phyloP scores from a whole-genome alignment of 495 filamentous ascomycete species.

The Trichoderma virens region DNA sequence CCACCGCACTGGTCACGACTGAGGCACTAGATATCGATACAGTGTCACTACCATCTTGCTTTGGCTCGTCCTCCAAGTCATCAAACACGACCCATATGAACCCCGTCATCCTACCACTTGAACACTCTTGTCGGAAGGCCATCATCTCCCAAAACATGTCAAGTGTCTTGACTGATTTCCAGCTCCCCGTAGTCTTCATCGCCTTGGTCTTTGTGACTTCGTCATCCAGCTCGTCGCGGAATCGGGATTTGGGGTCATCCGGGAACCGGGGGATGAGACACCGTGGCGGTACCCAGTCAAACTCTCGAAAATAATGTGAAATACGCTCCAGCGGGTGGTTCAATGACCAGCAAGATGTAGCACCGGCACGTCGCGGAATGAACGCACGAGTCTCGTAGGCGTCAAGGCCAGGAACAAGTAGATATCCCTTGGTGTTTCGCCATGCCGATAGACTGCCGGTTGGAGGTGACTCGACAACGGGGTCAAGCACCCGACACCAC shows the following conservation, averaged over 20 bases:
- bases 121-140: conserved; percentile 94
- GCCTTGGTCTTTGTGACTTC: conserved; percentile 37
- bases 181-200: conserved; percentile 50
- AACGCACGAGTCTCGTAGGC: conserved; percentile 63
- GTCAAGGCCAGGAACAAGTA: conserved; percentile 83
- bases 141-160: conserved; percentile 99
- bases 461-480: conserved; percentile 48
- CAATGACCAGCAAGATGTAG: conserved; percentile 41
- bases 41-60: too few relatives aligned
- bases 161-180: conserved; percentile 73
- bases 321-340: conserved; percentile 50
- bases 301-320: conserved; percentile 57
- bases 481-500: conserved; percentile 88
- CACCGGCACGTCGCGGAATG: conserved; percentile 33
- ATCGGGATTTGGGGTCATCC: conserved; percentile 93
- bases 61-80: conserved; percentile 19
- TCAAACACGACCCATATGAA: conserved; percentile 91
- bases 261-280: conserved; percentile 87
- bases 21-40: conserved; percentile 2
- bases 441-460: conserved; percentile 20
- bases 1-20: conserved; percentile 5
- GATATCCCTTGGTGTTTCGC: conserved; percentile 55
- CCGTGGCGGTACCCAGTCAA: conserved; percentile 57
- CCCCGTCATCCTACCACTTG: conserved; percentile 79
- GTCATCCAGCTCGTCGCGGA: conserved; percentile 80